These are phyloP conservation scores for Geoglossum glabrum DNA, from an alignment of 495 filamentous ascomycete genomes.

Conservation along the genomic window DNA sequence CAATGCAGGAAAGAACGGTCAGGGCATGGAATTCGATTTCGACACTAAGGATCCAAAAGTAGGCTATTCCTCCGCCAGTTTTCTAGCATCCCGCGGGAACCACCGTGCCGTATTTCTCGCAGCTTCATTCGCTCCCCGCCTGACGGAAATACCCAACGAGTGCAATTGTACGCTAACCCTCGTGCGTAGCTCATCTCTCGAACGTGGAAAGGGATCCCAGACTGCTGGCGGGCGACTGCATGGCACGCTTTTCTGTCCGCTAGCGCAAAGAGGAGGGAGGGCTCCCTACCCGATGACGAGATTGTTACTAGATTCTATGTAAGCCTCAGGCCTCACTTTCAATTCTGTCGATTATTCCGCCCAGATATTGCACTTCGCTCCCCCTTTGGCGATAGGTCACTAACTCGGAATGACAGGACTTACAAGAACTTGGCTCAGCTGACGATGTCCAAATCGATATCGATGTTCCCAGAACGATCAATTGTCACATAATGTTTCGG, in stretches of 20 bases:
- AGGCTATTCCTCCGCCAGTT: neutral
- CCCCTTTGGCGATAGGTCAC: neutral
- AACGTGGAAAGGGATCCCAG: constrained; percentile 96
- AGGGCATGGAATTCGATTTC: constrained; percentile 81
- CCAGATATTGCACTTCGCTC: neutral
- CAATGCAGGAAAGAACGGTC: constrained; percentile 30
- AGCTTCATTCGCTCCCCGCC: neutral
- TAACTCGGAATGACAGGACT: constrained; percentile 34
- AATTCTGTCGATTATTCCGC: neutral
- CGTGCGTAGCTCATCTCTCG: constrained; percentile 45
- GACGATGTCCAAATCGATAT: constrained; percentile 97
- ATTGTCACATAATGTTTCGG: constrained; percentile 93
- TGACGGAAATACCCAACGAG: neutral
- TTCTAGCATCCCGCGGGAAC: neutral
- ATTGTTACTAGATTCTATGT: constrained; percentile 30
- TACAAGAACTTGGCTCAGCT: constrained; percentile 50
- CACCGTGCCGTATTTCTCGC: neutral
- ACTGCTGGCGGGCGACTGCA: constrained; percentile 81
- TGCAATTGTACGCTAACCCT: neutral
- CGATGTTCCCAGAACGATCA: constrained; percentile 90
- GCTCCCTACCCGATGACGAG: constrained; percentile 43
- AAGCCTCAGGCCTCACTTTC: neutral
- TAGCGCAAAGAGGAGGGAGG: constrained; percentile 46
- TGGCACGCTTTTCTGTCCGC: constrained; percentile 88
- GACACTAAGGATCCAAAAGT: constrained; percentile 58